Conservation (phyloP, 257 asterid genomes). For the Nicotiana benthamiana region DNA sequence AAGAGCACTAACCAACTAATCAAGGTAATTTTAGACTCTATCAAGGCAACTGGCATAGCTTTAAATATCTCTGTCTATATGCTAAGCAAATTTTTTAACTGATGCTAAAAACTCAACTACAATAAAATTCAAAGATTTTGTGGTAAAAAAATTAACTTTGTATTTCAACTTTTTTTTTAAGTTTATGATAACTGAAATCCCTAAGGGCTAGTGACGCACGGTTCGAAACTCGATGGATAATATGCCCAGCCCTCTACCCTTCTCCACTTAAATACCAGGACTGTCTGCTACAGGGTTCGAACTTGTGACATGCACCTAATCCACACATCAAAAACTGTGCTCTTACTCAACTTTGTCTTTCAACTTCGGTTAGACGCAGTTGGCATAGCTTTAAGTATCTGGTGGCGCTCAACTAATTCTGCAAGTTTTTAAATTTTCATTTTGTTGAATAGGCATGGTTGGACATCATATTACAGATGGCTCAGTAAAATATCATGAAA, state of each 20-base stretch:
- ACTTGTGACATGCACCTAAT: no score
- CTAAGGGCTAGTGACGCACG: no score
- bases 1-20: background rate
- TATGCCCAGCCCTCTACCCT: no score
- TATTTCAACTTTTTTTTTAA: background rate
- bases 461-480: background rate
- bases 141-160: background rate
- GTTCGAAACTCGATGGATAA: no score
- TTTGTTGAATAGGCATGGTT: background rate
- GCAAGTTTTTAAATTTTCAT: background rate
- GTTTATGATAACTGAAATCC: no score
- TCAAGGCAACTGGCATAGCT: background rate
- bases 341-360: background rate
- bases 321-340: no score
- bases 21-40: background rate
- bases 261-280: no score
- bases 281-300: no score
- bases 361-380: background rate
- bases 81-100: background rate
- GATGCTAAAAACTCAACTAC: background rate
- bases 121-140: background rate
- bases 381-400: background rate
- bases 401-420: background rate
- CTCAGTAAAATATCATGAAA: background rate
- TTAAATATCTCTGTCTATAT: background rate